A percentile compares a stretch with the other conserved stretches of the same genome.
phyloP scores from a whole-genome alignment of 208 protist genomes.

The Naegleria gruberi region DNA sequence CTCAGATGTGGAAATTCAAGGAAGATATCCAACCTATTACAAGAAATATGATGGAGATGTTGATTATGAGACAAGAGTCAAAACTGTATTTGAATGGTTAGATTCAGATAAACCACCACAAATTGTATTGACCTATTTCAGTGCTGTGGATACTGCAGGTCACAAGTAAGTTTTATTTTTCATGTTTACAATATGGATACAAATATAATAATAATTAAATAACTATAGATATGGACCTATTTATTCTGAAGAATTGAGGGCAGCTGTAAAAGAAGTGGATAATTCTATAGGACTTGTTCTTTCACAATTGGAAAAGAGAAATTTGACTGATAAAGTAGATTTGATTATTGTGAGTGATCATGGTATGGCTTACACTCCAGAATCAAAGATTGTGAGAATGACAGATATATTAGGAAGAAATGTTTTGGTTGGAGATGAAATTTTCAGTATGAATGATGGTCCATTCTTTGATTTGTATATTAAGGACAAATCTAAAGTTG shows the following conservation, averaged over 20 bases:
- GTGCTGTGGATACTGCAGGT: background rate
- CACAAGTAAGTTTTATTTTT: background rate
- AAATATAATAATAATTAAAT: no score
- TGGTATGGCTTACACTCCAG: background rate
- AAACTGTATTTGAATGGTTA: background rate
- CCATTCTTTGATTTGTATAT: background rate
- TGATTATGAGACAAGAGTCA: background rate
- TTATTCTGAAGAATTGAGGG: background rate
- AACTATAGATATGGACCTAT: no score
- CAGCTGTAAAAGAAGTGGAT: background rate
- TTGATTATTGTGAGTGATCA: background rate
- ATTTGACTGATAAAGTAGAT: background rate
- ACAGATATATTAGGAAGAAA: background rate
- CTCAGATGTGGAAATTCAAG: background rate
- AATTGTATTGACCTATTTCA: background rate
- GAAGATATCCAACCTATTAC: background rate
- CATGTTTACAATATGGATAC: no score
- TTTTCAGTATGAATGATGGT: background rate
- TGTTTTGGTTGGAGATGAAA: background rate
- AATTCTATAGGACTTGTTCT: background rate
- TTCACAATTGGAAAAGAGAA: background rate
- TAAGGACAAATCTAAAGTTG: background rate
- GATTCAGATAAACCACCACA: background rate
- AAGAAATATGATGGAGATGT: background rate
- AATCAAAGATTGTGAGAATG: background rate